Evolutionary conservation across 75 land plant species (phyloP), one percentile per base, ranked within the genome.

Genomic region (Cupressus sempervirens): DNA sequence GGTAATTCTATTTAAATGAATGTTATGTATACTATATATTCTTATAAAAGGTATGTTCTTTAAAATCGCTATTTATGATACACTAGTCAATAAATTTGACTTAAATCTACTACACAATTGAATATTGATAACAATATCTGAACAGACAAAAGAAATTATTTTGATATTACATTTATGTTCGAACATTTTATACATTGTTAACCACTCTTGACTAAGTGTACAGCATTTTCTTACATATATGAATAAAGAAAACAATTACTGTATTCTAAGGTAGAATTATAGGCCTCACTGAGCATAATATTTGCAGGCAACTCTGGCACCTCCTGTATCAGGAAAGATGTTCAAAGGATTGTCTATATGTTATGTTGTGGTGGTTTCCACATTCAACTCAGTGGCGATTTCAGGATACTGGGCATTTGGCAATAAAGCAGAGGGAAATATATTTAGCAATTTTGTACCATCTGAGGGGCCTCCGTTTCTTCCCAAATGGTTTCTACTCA

Each of bases 331-430:
- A 70, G 94, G 96, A n/a, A 95, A 95, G 89, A 93, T 95, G 97
- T 88, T 94, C 88, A 95, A 92, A 77, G 97, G 92, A 2, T 84
- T 95, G 50, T 89, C 89, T 72, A 15, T 95, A 18, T 94, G 95
- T 65, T 95, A 95, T 76, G 29, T 84, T 13, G 88, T 93, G 20
- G 86, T 92, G 43, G 38, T 83, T 26, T 20, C 76, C 50, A 91
- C 97, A 14, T 95, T 95, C 88, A 91, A 90, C 87, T 93, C 89
- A 46, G 94, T 93, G 29, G 86, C 94, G 15, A 85, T 95, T n/a
- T 93, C 97, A 35, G 97, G 95, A 2, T 95, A 95, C 79, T 95
- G 97, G 98, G 98, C 99, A 56, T 95, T 95, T 81, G 97, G 97
- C 15, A 95, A 93, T 90, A 16, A 80, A 75, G 73, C 94, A 1